Conservation (phyloP, 352 stramenopile genomes). For the Phytophthora rubi region DNA sequence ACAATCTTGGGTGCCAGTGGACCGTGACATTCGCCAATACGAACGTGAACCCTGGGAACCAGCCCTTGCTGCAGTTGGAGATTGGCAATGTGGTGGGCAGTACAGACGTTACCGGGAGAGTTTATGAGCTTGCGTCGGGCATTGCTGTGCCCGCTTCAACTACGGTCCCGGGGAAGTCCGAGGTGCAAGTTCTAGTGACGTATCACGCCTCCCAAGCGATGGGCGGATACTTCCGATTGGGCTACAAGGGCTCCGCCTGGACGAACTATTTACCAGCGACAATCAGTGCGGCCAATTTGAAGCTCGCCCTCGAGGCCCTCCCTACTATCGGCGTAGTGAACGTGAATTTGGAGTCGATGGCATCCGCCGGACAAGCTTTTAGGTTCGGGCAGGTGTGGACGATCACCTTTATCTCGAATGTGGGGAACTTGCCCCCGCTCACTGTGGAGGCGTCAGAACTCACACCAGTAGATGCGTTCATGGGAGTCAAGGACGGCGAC, state of each 20-base stretch:
- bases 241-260: slow-evolving; percentile 80
- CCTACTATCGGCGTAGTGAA: slow-evolving; percentile 74
- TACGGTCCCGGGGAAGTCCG: slow-evolving; percentile 61
- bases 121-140: slow-evolving; percentile 60
- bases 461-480: slow-evolving; percentile 47
- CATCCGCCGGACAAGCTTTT: neutral
- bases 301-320: slow-evolving; percentile 69
- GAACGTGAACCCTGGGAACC: slow-evolving; percentile 50
- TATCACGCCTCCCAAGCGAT: slow-evolving; percentile 48
- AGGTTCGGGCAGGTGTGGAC: slow-evolving; percentile 65
- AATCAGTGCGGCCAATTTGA: slow-evolving; percentile 45
- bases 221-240: slow-evolving; percentile 75
- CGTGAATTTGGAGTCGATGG: slow-evolving; percentile 40
- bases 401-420: slow-evolving; percentile 82
- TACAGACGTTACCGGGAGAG: slow-evolving; percentile 38
- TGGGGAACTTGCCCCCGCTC: slow-evolving; percentile 61
- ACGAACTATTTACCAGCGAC: slow-evolving; percentile 65
- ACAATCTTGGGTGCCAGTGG: slow-evolving; percentile 78
- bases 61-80: slow-evolving; percentile 69
- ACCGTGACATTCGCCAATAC: slow-evolving; percentile 68
- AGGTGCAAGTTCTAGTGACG: slow-evolving; percentile 80
- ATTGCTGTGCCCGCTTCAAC: slow-evolving; percentile 42
- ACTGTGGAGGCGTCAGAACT: slow-evolving; percentile 70
- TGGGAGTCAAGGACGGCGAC: slow-evolving; percentile 75
- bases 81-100: neutral